Percentiles rank a stretch among this genome's conserved stretches.
Conservation (phyloP, 1,284 basidiomycete genomes). For the Ceratobasidium sp. region DNA sequence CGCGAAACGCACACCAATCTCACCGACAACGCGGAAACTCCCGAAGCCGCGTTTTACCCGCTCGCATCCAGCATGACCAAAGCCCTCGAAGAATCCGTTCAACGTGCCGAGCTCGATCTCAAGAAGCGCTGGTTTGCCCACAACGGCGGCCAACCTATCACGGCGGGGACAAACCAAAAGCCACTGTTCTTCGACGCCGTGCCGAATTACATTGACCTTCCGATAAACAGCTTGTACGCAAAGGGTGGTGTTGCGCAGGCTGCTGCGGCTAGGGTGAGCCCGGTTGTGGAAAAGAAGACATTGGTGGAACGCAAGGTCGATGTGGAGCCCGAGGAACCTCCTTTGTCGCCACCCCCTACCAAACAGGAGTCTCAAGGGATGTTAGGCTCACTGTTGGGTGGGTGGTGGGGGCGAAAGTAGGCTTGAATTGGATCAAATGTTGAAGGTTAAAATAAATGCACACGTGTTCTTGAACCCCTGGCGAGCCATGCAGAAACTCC, state of each 20-base stretch:
- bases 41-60: constrained; percentile 67
- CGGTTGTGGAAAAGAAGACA: constrained; percentile 59
- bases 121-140: constrained; percentile 85
- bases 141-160: constrained; percentile 70
- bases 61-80: constrained; percentile 63
- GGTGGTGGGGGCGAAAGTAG: constrained; percentile 67
- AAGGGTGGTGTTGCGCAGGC: constrained; percentile 66
- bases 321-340: constrained; percentile 46
- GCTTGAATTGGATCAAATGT: background rate
- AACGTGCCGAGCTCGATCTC: constrained; percentile 65
- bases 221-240: constrained; percentile 80
- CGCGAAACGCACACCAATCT: constrained; percentile 71
- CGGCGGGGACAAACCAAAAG: constrained; percentile 72
- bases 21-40: constrained; percentile 51
- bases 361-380: constrained; percentile 33
- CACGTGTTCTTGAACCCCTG: constrained; percentile 12
- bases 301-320: constrained; percentile 61
- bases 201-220: constrained; percentile 89
- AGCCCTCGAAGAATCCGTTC: constrained; percentile 65
- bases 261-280: constrained; percentile 50
- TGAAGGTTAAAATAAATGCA: background rate
- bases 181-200: constrained; percentile 93
- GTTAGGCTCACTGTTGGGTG: constrained; percentile 58
- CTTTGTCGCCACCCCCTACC: constrained; percentile 22
- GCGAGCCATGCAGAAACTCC: background rate